These are phyloP conservation scores for Penicillium simplicissimum DNA, from an alignment of 495 filamentous ascomycete species.

Conservation along the genomic window DNA sequence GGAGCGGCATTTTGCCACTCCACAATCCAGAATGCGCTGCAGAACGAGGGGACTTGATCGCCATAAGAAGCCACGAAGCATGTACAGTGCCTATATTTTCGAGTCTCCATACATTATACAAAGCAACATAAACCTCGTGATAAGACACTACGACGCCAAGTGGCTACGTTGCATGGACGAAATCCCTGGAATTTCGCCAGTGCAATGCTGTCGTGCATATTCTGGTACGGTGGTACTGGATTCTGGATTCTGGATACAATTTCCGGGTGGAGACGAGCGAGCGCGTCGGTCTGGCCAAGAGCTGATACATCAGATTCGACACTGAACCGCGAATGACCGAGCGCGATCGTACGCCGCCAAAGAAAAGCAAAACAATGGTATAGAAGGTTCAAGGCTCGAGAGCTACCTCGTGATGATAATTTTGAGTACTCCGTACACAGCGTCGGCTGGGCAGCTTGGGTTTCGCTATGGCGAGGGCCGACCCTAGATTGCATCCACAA, in stretches of 20 bases:
- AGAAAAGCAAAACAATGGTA: conserved; percentile 9
- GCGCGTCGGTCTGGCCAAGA: conserved; percentile 1
- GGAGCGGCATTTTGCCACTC: conserved; percentile 10
- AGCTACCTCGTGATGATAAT: neutral
- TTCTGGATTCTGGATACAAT: conserved; percentile 12
- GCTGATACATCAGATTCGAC: conserved; percentile 21
- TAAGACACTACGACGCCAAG: neutral
- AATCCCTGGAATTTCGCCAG: conserved; percentile 15
- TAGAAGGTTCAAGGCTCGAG: neutral
- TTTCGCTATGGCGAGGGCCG: neutral
- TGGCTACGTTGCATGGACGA: conserved; percentile 16
- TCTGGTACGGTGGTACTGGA: conserved; percentile 12
- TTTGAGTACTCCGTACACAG: neutral
- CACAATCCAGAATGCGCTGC: neutral
- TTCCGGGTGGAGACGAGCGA: conserved; percentile 10
- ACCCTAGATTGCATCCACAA: neutral
- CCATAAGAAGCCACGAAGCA: neutral
- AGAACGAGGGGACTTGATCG: neutral
- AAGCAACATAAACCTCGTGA: neutral
- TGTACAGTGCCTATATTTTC: neutral
- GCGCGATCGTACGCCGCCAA: conserved; percentile 7
- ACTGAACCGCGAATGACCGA: neutral
- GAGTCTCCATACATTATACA: too few species aligned
- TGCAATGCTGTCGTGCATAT: conserved; percentile 24
- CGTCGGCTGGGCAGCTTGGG: too few species aligned